Evolutionary conservation across 257 asterid genomes (phyloP), one percentile per base, ranked within the genome.

Genomic region (Sherardia arvensis): DNA sequence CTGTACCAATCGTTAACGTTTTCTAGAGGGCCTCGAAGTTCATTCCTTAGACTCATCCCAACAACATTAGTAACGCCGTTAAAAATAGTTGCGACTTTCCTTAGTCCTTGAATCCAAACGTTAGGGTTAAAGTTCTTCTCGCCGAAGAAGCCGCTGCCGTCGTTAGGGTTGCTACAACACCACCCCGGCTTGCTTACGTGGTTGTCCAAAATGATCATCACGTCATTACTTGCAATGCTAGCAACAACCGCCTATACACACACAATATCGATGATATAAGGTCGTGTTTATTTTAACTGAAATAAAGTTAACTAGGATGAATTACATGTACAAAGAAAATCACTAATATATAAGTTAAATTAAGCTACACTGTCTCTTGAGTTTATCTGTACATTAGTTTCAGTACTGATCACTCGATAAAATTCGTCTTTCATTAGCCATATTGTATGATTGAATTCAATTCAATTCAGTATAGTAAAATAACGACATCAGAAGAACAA

Each of bases 171-270:
- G 80, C 94, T 84, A 72, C 99, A 90, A 59, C 99, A 85, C 97
- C 97, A 87, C 22, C 97, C 97, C 20, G 95, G 99, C 70, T 84
- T 93, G 65, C 96, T 93, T 63, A 83, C 75, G 71, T 90, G 99
- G 78, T 93, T 93, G 75, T 93, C 99, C 51, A 90, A 61, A 66
- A 93, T 71, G 57, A 87, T 73, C 97, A 93, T 79, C 80, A 93
- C 92, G 30, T 87, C 80, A 71, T 78, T 74, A 64, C 59, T 85
- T 47, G 81, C 86, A 51, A 93, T 91, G 67, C 96, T 85, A n/a
- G 74, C 84, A 77, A 90, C 97, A 81, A 93, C 97, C 43, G 81
- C 95, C 97, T 93, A 8, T 34, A 1, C 1, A 7, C 1, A 1
- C 14, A 10, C 45, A 36, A 36, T 14, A 34, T n/a, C n/a, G n/a